Evolutionary conservation across 202 grass and related monocot genomes (phyloP).

Genomic region (Miscanthus sacchariflorus): DNA sequence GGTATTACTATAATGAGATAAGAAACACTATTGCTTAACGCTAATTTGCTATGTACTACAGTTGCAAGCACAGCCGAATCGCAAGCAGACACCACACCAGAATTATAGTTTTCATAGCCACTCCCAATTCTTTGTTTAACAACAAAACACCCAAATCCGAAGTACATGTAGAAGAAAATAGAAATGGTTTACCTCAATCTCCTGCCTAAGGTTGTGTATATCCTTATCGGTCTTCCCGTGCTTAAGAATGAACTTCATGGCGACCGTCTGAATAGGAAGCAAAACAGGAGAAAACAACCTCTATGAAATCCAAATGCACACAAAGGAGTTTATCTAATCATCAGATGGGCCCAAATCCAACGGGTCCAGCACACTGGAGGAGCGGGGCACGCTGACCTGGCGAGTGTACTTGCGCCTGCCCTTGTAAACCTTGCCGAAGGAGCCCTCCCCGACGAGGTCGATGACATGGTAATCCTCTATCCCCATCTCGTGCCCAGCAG

Average conservation of each 20-base stretch:
- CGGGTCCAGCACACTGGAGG: neutral
- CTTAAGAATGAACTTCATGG: slow-evolving; percentile 96
- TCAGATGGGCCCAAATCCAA: neutral
- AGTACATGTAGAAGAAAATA: neutral
- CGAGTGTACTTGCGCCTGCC: slow-evolving; percentile 83
- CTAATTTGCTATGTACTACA: neutral
- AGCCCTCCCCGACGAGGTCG: slow-evolving; percentile 86
- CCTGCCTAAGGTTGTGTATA: slow-evolving; percentile 89
- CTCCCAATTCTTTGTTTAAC: neutral
- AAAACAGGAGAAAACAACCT: neutral
- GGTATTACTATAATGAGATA: neutral
- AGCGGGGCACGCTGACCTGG: slow-evolving; percentile 53
- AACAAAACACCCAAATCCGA: neutral
- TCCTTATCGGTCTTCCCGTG: slow-evolving; percentile 95
- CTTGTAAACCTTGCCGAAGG: slow-evolving; percentile 98
- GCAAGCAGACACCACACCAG: neutral
- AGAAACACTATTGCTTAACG: neutral
- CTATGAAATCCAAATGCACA: neutral
- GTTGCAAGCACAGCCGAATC: neutral
- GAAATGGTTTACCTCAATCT: slow-evolving; percentile 68
- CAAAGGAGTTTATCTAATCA: neutral
- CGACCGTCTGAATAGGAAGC: slow-evolving; percentile 68
- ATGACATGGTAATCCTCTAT: slow-evolving; percentile 93
- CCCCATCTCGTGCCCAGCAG: slow-evolving; percentile 54
- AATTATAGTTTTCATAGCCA: neutral